Evolutionary conservation across 192 early-diverging fungal species (phyloP).

Genomic region (Coemansia sp.): DNA sequence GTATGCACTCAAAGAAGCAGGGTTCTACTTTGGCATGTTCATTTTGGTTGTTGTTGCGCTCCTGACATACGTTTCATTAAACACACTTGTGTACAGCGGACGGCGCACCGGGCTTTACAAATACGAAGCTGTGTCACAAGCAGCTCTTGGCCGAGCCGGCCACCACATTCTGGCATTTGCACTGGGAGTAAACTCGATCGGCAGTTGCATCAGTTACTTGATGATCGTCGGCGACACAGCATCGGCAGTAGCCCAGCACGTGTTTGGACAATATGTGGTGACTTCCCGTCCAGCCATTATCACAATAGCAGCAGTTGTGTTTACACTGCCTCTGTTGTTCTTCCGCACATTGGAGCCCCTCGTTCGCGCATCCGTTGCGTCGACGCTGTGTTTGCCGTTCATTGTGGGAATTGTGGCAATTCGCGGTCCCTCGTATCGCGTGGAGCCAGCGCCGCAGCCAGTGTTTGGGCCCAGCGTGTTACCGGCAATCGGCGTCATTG

Average conservation of each 20-base stretch:
- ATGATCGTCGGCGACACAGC: slow-evolving; percentile 52
- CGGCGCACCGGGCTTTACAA: slow-evolving; percentile 56
- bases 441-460: slow-evolving; percentile 53
- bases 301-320: slow-evolving; percentile 14
- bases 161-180: slow-evolving; percentile 57
- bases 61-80: slow-evolving; percentile 56
- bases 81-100: slow-evolving; percentile 58
- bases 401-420: slow-evolving; percentile 62
- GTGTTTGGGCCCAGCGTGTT: slow-evolving; percentile 61
- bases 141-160: slow-evolving; percentile 57
- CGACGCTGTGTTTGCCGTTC: slow-evolving; percentile 62
- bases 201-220: slow-evolving; percentile 65
- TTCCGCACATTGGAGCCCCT: slow-evolving; percentile 63
- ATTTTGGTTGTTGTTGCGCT: slow-evolving; percentile 51
- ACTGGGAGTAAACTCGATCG: slow-evolving; percentile 60
- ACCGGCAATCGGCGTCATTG: slow-evolving; percentile 65
- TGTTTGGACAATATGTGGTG: slow-evolving; percentile 19
- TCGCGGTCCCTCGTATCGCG: slow-evolving; percentile 55
- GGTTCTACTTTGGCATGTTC: slow-evolving; percentile 60
- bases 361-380: slow-evolving; percentile 57
- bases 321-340: slow-evolving; percentile 62
- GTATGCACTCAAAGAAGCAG: slow-evolving; percentile 62
- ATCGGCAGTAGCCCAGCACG: slow-evolving; percentile 16
- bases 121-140: slow-evolving; percentile 52
- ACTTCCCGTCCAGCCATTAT: slow-evolving; percentile 31